Base-by-base conservation (phyloP, 768 basidiomycete species). In the Tylopilus vinaceipallidus region DNA sequence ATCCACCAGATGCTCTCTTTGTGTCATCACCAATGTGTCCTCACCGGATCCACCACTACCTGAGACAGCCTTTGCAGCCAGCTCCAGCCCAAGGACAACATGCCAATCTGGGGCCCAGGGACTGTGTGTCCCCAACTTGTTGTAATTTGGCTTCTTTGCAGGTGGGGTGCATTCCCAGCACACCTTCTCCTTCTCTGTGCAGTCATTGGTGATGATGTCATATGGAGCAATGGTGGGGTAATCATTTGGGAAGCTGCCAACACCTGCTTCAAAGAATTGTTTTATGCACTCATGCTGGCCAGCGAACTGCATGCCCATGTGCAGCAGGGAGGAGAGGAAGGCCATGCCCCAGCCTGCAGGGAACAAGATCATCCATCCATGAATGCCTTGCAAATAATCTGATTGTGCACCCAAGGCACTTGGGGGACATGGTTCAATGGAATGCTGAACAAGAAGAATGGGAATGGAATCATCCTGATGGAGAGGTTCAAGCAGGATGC, bases 331-430 rank as follows among this genome's bases (percentile, higher is more conserved):
- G 34, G 76, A 77, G 54, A 90, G 82, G 70, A 98, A 92, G 1
- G 94, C 77, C 86, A 93, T 95, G 0, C 81, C 79, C 93, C 94
- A 98, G 12, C 91, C 93, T 2, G 82, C 74, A 3, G 95, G 95
- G 27, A 95, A 65, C 39, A 97, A 74, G 9, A 99, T 71, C 8
- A 85, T 92, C 87, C 91, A 97, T 33, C 95, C 94, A 58, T 93
- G 84, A 26, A 92, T 71, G 2, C 76, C 72, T 55, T 74, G 72
- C 10, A 60, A 65, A 2, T 41, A 49, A 36, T 68, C 65, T 13
- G 66, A 59, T 32, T 51, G 52, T 8, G 63, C 58, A 14, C 59
- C 51, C 1, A 50, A 23, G 49, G 61, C 41, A 13, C 60, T 45
- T 3, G 67, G 29, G 1, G 47, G 23, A 48, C 41, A 43, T n/a